Evolutionary conservation across 2,329 filamentous ascomycete genomes (phyloP), one percentile per base, ranked within the genome.

Genomic region (Ophiostoma perfectum): DNA sequence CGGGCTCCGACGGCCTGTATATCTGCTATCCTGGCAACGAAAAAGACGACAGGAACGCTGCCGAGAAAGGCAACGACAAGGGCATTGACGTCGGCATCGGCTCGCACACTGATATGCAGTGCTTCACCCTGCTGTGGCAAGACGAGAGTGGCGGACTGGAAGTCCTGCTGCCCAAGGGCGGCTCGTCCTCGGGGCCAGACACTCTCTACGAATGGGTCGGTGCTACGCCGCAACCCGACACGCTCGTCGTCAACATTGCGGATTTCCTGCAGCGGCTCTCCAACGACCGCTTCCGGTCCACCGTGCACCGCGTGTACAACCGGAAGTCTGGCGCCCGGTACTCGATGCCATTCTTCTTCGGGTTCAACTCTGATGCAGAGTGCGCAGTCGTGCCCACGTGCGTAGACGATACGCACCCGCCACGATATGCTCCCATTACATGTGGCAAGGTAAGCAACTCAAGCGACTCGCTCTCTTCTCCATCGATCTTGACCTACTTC

Each of bases 91-190:
- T 81, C 8, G 80, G 81, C 0, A 74, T 83, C 1, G 81, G 81
- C 7, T 79, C 79, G 2, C 81, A 83, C 70, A 81, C 79, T 0
- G 79, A 83, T 70, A 76, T 83, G 18, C 79, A 83, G 72, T 79
- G 70, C 69, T 72, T 72, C 38, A 72, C 72, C 1, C 69, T 72
- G 14, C 69, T 72, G 9, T 68, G 65, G 47, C 72, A 72, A 5
- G 72, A 72, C 47, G 52, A 62, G 4, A 69, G 70, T 14, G 72
- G 72, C 38, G 72, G 72, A 3, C 69, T 72, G 2, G 68, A 72
- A 18, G 68, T 72, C 2, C 67, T 72, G 70, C 72, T 58, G 18
- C 66, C 68, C 5, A 7, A 64, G 11, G 14, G 36, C 36, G 45
- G 36, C 14, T 27, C 14, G 4, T 45, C 42, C 2, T 63, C 60